Conservation (phyloP, 805 yeast species). For the Vanderwaltozyma tropicalis region DNA sequence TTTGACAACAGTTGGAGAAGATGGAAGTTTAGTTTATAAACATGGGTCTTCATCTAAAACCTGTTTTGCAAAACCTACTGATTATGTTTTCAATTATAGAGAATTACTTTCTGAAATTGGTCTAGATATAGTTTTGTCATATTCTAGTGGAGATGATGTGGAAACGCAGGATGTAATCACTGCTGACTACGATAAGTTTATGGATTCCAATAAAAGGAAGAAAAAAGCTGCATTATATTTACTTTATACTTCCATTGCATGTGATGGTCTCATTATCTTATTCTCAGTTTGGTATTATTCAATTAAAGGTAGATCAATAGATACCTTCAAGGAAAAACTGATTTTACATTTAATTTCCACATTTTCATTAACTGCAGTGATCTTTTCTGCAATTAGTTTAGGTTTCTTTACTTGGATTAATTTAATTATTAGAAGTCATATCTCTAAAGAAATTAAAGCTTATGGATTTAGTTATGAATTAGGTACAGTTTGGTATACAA, state of each 20-base stretch:
- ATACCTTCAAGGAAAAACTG: constrained; percentile 13
- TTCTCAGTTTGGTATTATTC: constrained; percentile 20
- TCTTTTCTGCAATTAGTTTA: constrained; percentile 13
- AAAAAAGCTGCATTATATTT: constrained; percentile 13
- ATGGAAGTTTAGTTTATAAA: background rate
- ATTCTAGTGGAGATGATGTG: constrained; percentile 12
- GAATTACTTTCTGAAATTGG: constrained; percentile 16
- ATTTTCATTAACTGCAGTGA: constrained; percentile 13
- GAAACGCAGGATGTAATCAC: background rate
- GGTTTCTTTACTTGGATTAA: constrained; percentile 12
- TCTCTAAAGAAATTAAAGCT: constrained; percentile 14
- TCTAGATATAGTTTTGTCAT: constrained; percentile 21
- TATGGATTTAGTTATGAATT: constrained; percentile 23
- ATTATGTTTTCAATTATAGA: constrained; percentile 22
- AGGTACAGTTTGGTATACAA: constrained; percentile 19
- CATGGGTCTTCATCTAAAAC: background rate
- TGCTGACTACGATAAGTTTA: constrained; percentile 8
- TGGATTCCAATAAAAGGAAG: constrained; percentile 4
- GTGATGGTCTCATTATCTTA: constrained; percentile 7
- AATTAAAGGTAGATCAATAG: constrained; percentile 18
- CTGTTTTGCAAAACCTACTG: background rate
- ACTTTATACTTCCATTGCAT: constrained; percentile 8
- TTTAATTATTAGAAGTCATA: constrained; percentile 12
- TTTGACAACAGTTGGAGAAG: background rate
- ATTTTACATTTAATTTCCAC: constrained; percentile 19